Evolutionary conservation across 225 moss, liverwort and hornwort genomes (phyloP), one percentile per base, ranked within the genome.

Genomic region (Climacium dendroides): DNA sequence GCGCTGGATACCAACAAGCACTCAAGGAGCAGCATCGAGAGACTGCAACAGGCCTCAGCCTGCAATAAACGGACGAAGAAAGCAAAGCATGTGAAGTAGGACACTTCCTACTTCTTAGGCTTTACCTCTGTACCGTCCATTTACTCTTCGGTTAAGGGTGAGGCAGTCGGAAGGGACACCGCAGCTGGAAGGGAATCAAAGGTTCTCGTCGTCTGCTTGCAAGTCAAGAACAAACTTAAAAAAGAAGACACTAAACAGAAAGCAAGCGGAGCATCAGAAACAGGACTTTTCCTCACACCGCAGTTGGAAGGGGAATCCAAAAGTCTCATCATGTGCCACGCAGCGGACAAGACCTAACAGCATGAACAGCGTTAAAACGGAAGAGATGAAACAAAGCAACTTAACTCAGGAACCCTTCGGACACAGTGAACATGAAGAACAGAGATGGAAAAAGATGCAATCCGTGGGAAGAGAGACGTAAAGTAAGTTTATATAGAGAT

Each of bases 241-340:
- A 10, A 58, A 11, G 34, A 74, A 29, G 29, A 81, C 19, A 13
- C 37, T 6, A 4, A 3, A 47, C 16, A 34, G 22, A 8, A 1
- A 23, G 6, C 18, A 8, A 52, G 25, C 29, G 18, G 11, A 88
- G 94, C 94, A 92, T 96, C 95, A 94, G 96, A 93, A 52, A 84
- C 37, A 90, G 95, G 94, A 94, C 90, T 79, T 89, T 94, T 94
- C 94, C 91, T 93, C 92, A 90, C 74, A 80, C 82, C 60, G 79
- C 55, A 91, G 91, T 94, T 75, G 90, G 94, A 90, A 94, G 93
- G 94, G 93, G 94, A 95, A 95, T 94, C 94, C 95, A 91, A 67
- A 57, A 58, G 59, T 77, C 88, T 95, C 94, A 87, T 96, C 96
- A 95, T 87, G 41, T 90, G 93, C 94, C 90, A 69, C 7, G 20